Conservation (phyloP, 768 basidiomycete species). For the Kwoniella sp. region DNA sequence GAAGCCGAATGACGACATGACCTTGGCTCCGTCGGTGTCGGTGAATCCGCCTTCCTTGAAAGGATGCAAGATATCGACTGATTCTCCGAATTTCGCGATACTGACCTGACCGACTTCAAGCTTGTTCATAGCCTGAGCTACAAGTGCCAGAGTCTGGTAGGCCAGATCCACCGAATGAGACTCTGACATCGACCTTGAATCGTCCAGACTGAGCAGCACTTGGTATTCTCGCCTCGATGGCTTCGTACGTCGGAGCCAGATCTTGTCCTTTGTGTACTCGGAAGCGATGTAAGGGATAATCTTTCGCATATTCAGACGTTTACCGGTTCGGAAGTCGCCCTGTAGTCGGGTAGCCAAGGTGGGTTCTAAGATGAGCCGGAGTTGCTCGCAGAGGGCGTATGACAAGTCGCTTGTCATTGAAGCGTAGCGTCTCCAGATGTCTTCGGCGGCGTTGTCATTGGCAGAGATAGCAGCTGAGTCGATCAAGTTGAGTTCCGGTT, state of each 20-base stretch:
- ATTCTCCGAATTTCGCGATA: constrained; percentile 85
- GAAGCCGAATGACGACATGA: constrained; percentile 85
- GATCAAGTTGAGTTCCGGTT: constrained; percentile 62
- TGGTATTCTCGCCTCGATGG: constrained; percentile 96
- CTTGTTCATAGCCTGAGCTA: constrained; percentile 83
- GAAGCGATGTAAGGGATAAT: constrained; percentile 97
- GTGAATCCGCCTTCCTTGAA: constrained; percentile 75
- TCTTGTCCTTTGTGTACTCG: constrained; percentile 99
- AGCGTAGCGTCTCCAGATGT: constrained; percentile 90
- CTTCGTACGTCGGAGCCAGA: constrained; percentile 92
- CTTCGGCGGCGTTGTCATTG: constrained; percentile 62
- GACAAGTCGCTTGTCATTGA: constrained; percentile 88
- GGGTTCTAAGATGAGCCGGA: constrained; percentile 93
- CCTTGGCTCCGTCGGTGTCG: constrained; percentile 74
- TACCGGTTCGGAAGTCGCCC: constrained; percentile 97
- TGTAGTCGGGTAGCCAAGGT: constrained; percentile 89
- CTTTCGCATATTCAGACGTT: constrained; percentile 97
- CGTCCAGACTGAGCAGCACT: constrained; percentile 88
- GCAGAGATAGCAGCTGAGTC: constrained; percentile 68
- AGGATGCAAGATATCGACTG: constrained; percentile 82
- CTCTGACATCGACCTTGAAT: constrained; percentile 95
- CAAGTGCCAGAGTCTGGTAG: constrained; percentile 87
- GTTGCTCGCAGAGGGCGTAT: constrained; percentile 89
- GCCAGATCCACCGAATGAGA: constrained; percentile 89
- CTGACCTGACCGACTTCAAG: constrained; percentile 95